Base-by-base conservation (phyloP, 495 filamentous ascomycete genomes). In the Penicillium flavigenum region DNA sequence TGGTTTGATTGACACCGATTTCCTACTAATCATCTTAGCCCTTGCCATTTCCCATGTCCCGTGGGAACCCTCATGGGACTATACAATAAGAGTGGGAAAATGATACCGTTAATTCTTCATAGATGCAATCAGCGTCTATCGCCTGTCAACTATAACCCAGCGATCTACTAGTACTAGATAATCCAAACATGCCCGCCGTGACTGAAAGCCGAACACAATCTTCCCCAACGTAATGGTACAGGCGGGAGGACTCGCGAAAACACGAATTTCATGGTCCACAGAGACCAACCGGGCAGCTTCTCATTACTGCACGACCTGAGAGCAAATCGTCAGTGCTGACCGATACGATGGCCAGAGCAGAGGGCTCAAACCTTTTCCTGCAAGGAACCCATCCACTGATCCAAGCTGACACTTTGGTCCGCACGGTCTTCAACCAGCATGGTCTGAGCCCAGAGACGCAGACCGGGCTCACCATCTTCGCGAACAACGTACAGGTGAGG, bases 361-460 rank as follows among this genome's bases (percentile, higher is more conserved):
- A 42, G 58, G 59, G 42, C 48, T 80, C 88, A 83, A 77, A 97
- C 94, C 90, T 98, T 98, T 80, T 98, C 95, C 73, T 92, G 86
- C 75, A 98, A 71, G 51, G 81, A 83, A 34, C 90, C 90, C 84
- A 98, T 88, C 87, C 91, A 98, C 76, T 97, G 93, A 69, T 83
- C 83, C 65, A 94, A 83, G 65, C 95, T 96, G 70, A 92, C 84
- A 20, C 91, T 86, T 76, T 96, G 91, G 67, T 98, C 94, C 42
- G 95, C 90, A 56, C 93, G 82, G 73, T 98, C 94, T 75, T 98
- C 94, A 49, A 98, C 87, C 70, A 98, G 76, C 78, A 97, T 81
- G 44, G 95, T 96, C 81, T 94, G 91, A 26, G 94, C 94, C 94
- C 94, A 98, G 58, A 98, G 76, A 69, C 92, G 92, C 72, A 98